phyloP scores from a whole-genome alignment of 2,329 filamentous ascomycete genomes.

The Teratosphaeria epicoccoides region DNA sequence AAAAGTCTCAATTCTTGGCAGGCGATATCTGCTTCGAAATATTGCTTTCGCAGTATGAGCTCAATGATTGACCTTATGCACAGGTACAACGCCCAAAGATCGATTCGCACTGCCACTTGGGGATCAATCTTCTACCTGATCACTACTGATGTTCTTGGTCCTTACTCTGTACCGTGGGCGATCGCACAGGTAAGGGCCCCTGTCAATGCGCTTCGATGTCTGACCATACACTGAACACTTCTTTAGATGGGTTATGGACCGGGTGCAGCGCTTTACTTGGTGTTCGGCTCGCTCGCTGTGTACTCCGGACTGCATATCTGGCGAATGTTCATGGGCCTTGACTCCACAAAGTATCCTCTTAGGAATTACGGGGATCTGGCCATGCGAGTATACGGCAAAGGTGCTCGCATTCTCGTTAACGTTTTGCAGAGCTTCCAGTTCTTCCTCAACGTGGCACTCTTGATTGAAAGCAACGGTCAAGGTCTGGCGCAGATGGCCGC shows the following conservation, averaged over 20 bases:
- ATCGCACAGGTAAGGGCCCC: not conserved
- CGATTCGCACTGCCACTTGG: not conserved
- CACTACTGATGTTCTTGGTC: slow-evolving; percentile 34
- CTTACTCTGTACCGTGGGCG: slow-evolving; percentile 11
- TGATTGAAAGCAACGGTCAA: not conserved
- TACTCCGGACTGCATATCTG: not conserved
- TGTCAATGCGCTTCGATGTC: not conserved
- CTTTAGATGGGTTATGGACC: slow-evolving; percentile 23
- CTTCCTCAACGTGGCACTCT: slow-evolving; percentile 29
- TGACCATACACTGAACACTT: not conserved
- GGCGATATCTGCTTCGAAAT: not conserved
- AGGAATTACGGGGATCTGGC: slow-evolving; percentile 34
- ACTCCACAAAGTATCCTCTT: slow-evolving; percentile 31
- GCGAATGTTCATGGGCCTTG: slow-evolving; percentile 19
- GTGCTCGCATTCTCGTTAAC: slow-evolving; percentile 30
- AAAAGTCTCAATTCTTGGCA: not conserved
- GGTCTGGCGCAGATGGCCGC: not conserved
- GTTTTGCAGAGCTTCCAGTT: slow-evolving; percentile 31
- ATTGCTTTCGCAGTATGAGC: not conserved
- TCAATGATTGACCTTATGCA: slow-evolving; percentile 25
- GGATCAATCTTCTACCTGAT: slow-evolving; percentile 15
- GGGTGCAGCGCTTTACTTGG: slow-evolving; percentile 28
- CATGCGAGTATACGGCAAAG: slow-evolving; percentile 30
- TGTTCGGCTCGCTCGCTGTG: slow-evolving; percentile 27
- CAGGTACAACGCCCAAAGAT: not conserved